These are phyloP conservation scores for Rhizopogon sp. DNA, from an alignment of 768 basidiomycete species.

Conservation along the genomic window DNA sequence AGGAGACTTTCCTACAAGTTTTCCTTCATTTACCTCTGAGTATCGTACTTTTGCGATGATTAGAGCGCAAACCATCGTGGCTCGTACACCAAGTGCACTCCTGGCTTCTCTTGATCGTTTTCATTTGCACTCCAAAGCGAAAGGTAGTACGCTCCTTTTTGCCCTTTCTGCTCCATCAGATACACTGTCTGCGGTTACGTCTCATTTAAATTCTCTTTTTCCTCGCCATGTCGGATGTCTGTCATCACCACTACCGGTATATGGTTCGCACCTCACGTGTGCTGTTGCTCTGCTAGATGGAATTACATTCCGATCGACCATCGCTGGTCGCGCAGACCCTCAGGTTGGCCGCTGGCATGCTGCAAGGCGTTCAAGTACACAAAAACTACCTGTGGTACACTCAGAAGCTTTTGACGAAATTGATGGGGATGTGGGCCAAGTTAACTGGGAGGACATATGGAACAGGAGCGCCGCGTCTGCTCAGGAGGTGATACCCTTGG, in stretches of 20 bases:
- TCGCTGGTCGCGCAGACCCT: slow-evolving; percentile 50
- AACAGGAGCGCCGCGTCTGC: slow-evolving; percentile 18
- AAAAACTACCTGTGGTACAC: neutral
- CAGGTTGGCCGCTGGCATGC: slow-evolving; percentile 76
- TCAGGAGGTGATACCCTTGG: slow-evolving; percentile 28
- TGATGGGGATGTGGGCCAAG: slow-evolving; percentile 2
- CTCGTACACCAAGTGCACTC: neutral
- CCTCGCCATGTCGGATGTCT: slow-evolving; percentile 55
- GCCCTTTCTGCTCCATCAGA: slow-evolving; percentile 21
- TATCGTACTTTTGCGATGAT: neutral
- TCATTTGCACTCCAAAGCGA: neutral
- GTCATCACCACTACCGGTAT: slow-evolving; percentile 39
- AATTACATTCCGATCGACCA: slow-evolving; percentile 55
- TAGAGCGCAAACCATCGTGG: neutral
- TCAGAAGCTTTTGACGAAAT: slow-evolving; percentile 2
- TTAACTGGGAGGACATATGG: slow-evolving; percentile 55
- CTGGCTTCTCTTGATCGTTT: neutral
- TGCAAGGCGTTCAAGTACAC: slow-evolving; percentile 28
- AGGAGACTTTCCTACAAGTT: too few species aligned
- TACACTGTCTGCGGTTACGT: slow-evolving; percentile 33
- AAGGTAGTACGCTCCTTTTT: slow-evolving; percentile 14
- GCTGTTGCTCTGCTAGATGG: slow-evolving; percentile 45
- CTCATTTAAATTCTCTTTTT: slow-evolving; percentile 35
- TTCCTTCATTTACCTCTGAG: too few species aligned
- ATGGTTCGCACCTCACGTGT: slow-evolving; percentile 32